Percentiles rank a stretch among this genome's conserved stretches.
phyloP scores from a whole-genome alignment of 1,284 basidiomycete genomes.

The Lignosus rhinocerotis region DNA sequence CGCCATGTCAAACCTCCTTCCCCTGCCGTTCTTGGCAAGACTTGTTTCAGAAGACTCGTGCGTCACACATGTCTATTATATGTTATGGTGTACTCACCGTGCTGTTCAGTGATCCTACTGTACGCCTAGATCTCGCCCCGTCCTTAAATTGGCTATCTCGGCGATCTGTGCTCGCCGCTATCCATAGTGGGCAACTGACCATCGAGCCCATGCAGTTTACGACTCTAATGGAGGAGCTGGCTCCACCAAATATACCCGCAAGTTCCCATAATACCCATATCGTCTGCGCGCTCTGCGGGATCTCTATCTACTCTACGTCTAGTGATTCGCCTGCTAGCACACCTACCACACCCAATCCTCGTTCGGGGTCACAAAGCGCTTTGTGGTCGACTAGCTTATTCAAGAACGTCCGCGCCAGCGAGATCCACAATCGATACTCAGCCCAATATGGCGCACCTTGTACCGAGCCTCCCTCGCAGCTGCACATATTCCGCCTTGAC shows the following conservation, averaged over 20 bases:
- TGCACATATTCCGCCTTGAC: slow-evolving; percentile 65
- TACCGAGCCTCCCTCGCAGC: slow-evolving; percentile 36
- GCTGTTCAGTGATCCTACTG: slow-evolving; percentile 76
- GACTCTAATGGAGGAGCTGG: slow-evolving; percentile 53
- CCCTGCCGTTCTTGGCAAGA: slow-evolving; percentile 84
- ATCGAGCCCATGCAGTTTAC: slow-evolving; percentile 81
- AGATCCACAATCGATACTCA: slow-evolving; percentile 27
- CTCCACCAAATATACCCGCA: slow-evolving; percentile 47
- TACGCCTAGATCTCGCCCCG: slow-evolving; percentile 92
- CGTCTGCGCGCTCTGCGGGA: slow-evolving; percentile 78
- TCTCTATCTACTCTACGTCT: slow-evolving; percentile 42
- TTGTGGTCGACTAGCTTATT: slow-evolving; percentile 60
- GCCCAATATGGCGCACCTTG: slow-evolving; percentile 35
- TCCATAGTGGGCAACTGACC: slow-evolving; percentile 85
- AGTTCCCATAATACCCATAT: slow-evolving; percentile 38
- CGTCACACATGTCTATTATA: slow-evolving; percentile 37
- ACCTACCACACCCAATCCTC: slow-evolving; percentile 33
- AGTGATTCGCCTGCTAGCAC: slow-evolving; percentile 22
- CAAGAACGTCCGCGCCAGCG: slow-evolving; percentile 47
- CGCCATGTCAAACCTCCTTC: slow-evolving; percentile 68
- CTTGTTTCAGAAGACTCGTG: slow-evolving; percentile 87
- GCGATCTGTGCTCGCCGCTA: slow-evolving; percentile 82
- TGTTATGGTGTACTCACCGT: slow-evolving; percentile 12
- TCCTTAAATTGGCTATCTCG: slow-evolving; percentile 93
- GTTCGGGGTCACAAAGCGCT: slow-evolving; percentile 32